Base-by-base conservation (phyloP, 164 flowering plant genomes). In the Liquidambar formosana region DNA sequence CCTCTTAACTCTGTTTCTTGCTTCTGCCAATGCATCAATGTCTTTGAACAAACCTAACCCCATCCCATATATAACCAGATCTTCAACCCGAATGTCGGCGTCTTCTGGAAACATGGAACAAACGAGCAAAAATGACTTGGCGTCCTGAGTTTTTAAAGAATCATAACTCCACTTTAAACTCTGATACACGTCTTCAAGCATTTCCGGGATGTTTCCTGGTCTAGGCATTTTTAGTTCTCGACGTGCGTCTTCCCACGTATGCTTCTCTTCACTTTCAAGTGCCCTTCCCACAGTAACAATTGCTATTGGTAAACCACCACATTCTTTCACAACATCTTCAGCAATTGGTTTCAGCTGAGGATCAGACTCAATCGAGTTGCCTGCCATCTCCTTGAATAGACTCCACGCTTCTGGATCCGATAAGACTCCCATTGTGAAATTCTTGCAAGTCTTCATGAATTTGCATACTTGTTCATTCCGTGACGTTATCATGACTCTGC, bases 91-190 rank as follows among this genome's bases (percentile, higher is more conserved):
- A 45, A 71, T 63, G 6, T 64, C 18, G 10, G 3, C 11, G 22
- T 48, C 41, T 53, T 46, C 63, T 6, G 52, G 38, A 44, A 38
- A 64, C 5, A 44, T 15, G 16, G 56, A 49, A 45, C 70, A 67
- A 0, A 71, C 44, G 45, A 71, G 57, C 58, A 71, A 63, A 3
- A 15, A 66, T 38, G 62, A 61, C 33, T 56, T 67, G 46, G 61
- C 45, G 26, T 61, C 76, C 8, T 73, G 18, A 11, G n/a, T 27
- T 14, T 28, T 43, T 16, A 73, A 62, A 21, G 1, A 45, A 15
- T 66, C 14, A 19, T 67, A 73, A n/a, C 76, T 73, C 46, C 61
- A 26, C 22, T 73, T 23, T 8, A 73, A 10, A 22, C 3, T n/a
- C 16, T 38, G 8, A 44, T 51, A 61, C 15, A 22, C 60, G 22